Evolutionary conservation across 2,329 filamentous ascomycete genomes (phyloP).

Genomic region (Chrysoporthe puriensis): DNA sequence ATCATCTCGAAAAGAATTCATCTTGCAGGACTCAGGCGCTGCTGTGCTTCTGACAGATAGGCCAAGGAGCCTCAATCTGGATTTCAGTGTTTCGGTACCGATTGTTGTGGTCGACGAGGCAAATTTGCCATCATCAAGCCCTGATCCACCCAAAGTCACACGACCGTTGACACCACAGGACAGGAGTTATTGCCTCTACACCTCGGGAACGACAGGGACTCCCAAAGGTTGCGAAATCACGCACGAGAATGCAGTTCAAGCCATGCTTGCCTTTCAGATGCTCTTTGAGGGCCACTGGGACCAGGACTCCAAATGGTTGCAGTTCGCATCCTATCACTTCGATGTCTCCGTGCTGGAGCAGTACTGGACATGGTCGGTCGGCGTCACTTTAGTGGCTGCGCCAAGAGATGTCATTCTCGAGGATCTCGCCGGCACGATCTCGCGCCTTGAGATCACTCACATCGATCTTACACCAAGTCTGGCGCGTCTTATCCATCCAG

Average conservation of each 20-base stretch:
- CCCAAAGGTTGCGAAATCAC: slow-evolving; percentile 89
- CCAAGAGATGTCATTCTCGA: slow-evolving; percentile 85
- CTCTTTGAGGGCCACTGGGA: slow-evolving; percentile 80
- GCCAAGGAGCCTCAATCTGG: slow-evolving; percentile 32
- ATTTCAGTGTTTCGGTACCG: slow-evolving; percentile 39
- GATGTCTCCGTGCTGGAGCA: slow-evolving; percentile 93
- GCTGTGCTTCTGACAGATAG: slow-evolving; percentile 62
- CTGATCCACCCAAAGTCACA: slow-evolving; percentile 36
- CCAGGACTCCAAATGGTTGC: slow-evolving; percentile 75
- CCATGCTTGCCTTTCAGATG: slow-evolving; percentile 82
- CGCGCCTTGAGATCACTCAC: slow-evolving; percentile 76
- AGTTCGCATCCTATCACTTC: slow-evolving; percentile 94
- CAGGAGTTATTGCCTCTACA: slow-evolving; percentile 83
- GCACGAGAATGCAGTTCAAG: slow-evolving; percentile 86
- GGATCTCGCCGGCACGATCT: slow-evolving; percentile 75
- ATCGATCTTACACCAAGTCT: slow-evolving; percentile 91
- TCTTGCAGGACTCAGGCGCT: slow-evolving; percentile 73
- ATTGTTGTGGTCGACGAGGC: slow-evolving; percentile 41
- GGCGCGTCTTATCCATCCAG: slow-evolving; percentile 75
- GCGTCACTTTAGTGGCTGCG: slow-evolving; percentile 81
- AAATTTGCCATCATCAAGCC: slow-evolving; percentile 33
- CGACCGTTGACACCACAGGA: slow-evolving; percentile 51
- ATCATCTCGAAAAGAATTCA: slow-evolving; percentile 73
- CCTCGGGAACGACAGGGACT: slow-evolving; percentile 82
- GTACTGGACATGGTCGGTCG: slow-evolving; percentile 94